Percentiles rank a stretch among this genome's conserved stretches.
phyloP scores from a whole-genome alignment of 257 asterid species.

The Cruciata laevipes region DNA sequence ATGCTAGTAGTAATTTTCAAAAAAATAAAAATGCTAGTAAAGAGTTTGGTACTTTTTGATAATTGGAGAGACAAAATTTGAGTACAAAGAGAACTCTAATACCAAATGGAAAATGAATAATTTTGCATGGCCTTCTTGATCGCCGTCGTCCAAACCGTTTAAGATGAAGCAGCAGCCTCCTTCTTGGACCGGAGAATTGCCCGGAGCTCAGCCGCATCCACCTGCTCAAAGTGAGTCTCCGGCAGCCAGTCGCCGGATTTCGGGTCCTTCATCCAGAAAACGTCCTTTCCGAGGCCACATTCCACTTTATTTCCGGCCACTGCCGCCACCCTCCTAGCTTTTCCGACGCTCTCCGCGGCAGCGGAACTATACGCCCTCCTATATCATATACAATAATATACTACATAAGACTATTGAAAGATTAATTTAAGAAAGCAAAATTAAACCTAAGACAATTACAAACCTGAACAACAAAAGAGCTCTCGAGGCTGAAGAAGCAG shows the following conservation, averaged over 20 bases:
- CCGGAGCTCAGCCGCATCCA: conserved; percentile 35
- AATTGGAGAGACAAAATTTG: not conserved
- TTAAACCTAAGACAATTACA: conserved; percentile 3
- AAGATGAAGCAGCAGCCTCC: not conserved
- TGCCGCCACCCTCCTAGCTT: conserved; percentile 10
- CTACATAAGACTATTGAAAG: not conserved
- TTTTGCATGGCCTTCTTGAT: not conserved
- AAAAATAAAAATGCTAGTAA: too few species aligned
- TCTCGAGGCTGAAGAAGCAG: not conserved
- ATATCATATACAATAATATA: not conserved
- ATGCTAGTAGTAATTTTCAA: too few species aligned
- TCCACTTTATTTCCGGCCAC: not conserved
- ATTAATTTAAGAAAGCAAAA: too few species aligned
- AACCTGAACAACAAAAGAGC: conserved; percentile 11
- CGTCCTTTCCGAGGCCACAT: conserved; percentile 13
- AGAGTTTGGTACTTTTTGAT: not conserved
- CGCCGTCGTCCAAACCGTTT: not conserved
- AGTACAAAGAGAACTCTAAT: not conserved
- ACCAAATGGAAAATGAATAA: not conserved
- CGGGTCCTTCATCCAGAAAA: conserved; percentile 49
- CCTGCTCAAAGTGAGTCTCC: conserved; percentile 32
- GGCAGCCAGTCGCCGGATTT: conserved; percentile 46
- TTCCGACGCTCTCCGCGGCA: conserved; percentile 5
- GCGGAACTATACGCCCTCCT: conserved; percentile 8
- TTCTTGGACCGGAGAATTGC: conserved; percentile 17